phyloP scores from a whole-genome alignment of 306 rosid genomes.

The Ormosia emarginata region DNA sequence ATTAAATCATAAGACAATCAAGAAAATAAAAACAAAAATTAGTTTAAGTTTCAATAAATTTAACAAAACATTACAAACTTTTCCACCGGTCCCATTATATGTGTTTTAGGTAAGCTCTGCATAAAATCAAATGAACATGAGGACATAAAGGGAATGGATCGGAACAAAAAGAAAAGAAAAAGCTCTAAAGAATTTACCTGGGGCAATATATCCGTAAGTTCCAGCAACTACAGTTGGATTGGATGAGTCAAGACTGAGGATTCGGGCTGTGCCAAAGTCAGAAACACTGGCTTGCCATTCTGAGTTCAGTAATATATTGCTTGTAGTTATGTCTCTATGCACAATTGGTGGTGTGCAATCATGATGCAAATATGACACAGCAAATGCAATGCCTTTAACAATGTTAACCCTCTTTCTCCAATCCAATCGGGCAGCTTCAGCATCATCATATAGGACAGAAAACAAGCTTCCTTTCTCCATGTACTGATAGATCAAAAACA shows the following conservation, averaged over 20 bases:
- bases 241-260: conserved; percentile 9
- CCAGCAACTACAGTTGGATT: conserved; percentile 17
- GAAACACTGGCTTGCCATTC: conserved; percentile 1
- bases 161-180: no score
- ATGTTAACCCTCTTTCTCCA: conserved; percentile 9
- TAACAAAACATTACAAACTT: not conserved
- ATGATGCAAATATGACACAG: conserved; percentile 21
- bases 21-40: not conserved
- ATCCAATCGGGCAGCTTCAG: not conserved
- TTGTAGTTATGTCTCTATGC: conserved; percentile 4
- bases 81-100: no score
- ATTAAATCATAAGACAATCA: not conserved
- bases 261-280: not conserved
- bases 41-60: not conserved
- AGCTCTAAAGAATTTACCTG: not conserved
- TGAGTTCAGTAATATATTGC: not conserved
- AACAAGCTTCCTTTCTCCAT: conserved; percentile 24
- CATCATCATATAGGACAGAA: not conserved
- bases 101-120: no score
- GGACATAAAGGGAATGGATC: no score
- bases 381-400: conserved; percentile 21
- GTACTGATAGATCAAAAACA: conserved; percentile 13
- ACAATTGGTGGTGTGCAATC: not conserved
- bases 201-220: conserved; percentile 26
- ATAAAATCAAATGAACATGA: no score